These are phyloP conservation scores for Alternaria brassicae DNA, from an alignment of 2,329 filamentous ascomycete species.

Conservation along the genomic window DNA sequence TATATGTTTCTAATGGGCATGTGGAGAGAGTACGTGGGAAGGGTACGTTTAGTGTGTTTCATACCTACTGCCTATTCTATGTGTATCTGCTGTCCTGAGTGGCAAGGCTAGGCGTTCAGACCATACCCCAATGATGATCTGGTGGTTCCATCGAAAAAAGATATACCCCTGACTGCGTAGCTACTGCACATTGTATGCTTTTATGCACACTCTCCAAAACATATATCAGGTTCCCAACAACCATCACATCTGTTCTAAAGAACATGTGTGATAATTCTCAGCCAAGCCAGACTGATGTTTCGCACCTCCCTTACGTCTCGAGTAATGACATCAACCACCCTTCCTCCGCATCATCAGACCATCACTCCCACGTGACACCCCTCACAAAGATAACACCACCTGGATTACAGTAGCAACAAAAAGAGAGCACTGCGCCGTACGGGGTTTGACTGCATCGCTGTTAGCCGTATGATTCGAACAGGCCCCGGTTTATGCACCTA, in stretches of 20 bases:
- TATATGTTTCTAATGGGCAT: background rate
- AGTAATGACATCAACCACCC: background rate
- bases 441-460: conserved; percentile 21
- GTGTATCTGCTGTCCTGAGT: background rate
- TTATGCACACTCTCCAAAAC: background rate
- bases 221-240: background rate
- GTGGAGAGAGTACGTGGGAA: background rate
- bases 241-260: background rate
- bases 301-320: background rate
- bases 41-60: background rate
- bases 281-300: background rate
- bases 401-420: background rate
- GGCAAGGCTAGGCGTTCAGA: conserved; percentile 17
- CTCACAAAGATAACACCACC: conserved; percentile 2
- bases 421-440: conserved; percentile 21
- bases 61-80: background rate
- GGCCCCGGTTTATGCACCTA: conserved; percentile 20
- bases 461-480: conserved; percentile 6
- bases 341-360: background rate
- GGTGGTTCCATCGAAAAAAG: background rate
- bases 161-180: background rate
- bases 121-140: background rate
- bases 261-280: background rate
- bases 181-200: background rate
- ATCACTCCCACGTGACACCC: background rate